Evolutionary conservation across 2,329 filamentous ascomycete genomes (phyloP).

Genomic region (Aspergillus aculeatinus): DNA sequence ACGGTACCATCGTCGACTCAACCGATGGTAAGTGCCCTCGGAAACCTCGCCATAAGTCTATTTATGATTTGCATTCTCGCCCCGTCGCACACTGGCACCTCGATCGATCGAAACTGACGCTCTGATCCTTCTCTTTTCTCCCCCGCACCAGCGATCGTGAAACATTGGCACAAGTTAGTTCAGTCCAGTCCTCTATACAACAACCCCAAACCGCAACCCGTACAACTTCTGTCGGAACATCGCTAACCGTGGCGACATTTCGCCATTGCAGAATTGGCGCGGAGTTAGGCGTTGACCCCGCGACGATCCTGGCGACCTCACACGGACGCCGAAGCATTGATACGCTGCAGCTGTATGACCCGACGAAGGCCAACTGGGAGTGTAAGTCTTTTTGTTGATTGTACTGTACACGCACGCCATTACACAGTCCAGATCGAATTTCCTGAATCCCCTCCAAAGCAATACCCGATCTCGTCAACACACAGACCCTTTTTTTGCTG

Average conservation of each 20-base stretch:
- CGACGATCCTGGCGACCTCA: constrained; percentile 81
- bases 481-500: neutral
- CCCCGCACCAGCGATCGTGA: constrained; percentile 54
- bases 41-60: neutral
- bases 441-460: too few species aligned
- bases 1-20: constrained; percentile 50
- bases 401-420: neutral
- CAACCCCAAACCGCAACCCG: neutral
- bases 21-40: constrained; percentile 39
- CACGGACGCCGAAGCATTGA: constrained; percentile 91
- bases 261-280: constrained; percentile 52
- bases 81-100: neutral
- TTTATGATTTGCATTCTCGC: constrained; percentile 11
- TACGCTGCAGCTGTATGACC: constrained; percentile 72
- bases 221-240: neutral
- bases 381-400: constrained; percentile 58
- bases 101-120: neutral
- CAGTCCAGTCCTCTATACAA: neutral
- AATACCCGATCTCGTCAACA: neutral
- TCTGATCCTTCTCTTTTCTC: neutral
- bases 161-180: constrained; percentile 62
- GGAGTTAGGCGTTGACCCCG: constrained; percentile 81
- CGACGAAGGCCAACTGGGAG: constrained; percentile 87
- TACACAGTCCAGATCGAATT: neutral
- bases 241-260: neutral